phyloP scores from a whole-genome alignment of 2,329 filamentous ascomycete species.

The Catunica adiposa region DNA sequence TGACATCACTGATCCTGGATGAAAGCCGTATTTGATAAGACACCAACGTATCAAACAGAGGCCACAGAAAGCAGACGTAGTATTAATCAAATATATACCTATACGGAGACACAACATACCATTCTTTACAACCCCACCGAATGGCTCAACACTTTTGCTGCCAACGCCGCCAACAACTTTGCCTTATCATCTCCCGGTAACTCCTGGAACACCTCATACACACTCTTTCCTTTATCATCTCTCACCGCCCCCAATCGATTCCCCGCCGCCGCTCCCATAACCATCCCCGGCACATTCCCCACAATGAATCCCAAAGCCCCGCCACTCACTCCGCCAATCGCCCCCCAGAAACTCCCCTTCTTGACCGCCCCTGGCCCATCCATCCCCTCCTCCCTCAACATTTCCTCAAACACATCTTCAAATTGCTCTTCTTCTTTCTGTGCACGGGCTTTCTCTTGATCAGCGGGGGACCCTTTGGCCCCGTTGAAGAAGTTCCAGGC shows the following conservation, averaged over 20 bases:
- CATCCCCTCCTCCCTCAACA: conserved; percentile 76
- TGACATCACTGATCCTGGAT: neutral
- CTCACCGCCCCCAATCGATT: conserved; percentile 81
- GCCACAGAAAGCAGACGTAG: neutral
- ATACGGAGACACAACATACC: neutral
- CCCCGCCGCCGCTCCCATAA: conserved; percentile 83
- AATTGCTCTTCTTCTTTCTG: conserved; percentile 65
- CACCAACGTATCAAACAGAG: neutral
- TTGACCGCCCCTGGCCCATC: conserved; percentile 37
- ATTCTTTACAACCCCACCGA: conserved; percentile 39
- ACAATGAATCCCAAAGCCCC: conserved; percentile 89
- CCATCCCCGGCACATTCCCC: conserved; percentile 72
- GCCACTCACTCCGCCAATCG: conserved; percentile 73
- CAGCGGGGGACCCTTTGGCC: conserved; percentile 20
- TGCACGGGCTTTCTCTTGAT: conserved; percentile 25
- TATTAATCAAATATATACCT: neutral
- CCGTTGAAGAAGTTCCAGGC: conserved; percentile 47
- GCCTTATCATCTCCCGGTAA: conserved; percentile 70
- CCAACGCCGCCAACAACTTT: conserved; percentile 65
- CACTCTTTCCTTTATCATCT: conserved; percentile 85
- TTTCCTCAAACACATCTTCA: conserved; percentile 72
- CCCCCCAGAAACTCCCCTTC: conserved; percentile 60
- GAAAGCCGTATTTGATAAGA: neutral
- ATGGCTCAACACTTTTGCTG: conserved; percentile 71
- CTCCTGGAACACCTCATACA: conserved; percentile 79